Percentiles rank a stretch among this genome's conserved stretches.
Conservation (phyloP, 805 yeast species). For the Nakazawaea wyomingensis region DNA sequence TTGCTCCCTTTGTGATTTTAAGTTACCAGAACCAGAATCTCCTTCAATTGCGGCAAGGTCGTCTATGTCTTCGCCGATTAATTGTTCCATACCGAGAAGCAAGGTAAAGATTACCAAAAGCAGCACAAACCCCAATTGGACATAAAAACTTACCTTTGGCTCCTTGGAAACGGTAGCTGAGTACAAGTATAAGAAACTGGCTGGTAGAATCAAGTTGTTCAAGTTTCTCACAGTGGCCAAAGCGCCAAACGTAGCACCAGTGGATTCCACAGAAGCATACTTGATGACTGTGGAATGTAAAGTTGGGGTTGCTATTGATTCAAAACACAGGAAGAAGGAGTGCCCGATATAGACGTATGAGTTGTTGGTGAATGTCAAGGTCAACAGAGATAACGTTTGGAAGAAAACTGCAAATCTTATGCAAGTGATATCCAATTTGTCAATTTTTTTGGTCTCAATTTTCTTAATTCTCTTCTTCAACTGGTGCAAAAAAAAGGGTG, state of each 20-base stretch:
- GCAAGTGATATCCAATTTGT: constrained; percentile 42
- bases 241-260: constrained; percentile 75
- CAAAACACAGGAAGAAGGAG: constrained; percentile 23
- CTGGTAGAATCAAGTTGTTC: constrained; percentile 44
- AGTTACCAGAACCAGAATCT: neutral
- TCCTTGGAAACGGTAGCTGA: constrained; percentile 33
- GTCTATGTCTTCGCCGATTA: neutral
- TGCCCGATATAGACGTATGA: constrained; percentile 7
- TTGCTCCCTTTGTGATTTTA: constrained; percentile 9
- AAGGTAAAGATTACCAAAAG: neutral
- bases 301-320: constrained; percentile 52
- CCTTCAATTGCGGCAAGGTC: neutral
- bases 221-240: constrained; percentile 54
- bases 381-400: constrained; percentile 4
- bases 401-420: constrained; percentile 23
- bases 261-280: constrained; percentile 50
- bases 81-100: neutral
- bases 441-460: constrained; percentile 39
- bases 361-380: constrained; percentile 8
- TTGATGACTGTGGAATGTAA: constrained; percentile 57
- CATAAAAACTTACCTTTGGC: constrained; percentile 32
- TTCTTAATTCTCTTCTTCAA: constrained; percentile 29
- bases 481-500: constrained; percentile 42
- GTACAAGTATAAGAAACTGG: constrained; percentile 43
- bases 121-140: constrained; percentile 12